phyloP scores from a whole-genome alignment of 2,329 filamentous ascomycete species.

The Fusarium xyrophilum region DNA sequence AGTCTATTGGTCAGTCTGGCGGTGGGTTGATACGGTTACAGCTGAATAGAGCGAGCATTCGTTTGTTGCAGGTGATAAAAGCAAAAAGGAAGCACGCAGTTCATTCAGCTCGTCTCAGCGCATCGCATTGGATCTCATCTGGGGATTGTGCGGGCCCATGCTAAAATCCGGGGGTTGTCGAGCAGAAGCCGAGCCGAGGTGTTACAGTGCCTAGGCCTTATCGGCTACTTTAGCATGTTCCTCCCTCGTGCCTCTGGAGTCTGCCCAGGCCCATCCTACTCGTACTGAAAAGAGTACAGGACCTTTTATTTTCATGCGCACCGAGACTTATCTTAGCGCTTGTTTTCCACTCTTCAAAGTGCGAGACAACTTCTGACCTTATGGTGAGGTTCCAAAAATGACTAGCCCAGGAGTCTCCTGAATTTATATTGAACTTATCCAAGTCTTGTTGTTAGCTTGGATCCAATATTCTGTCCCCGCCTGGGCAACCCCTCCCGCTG shows the following conservation, averaged over 20 bases:
- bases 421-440: neutral
- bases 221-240: neutral
- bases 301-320: neutral
- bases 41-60: neutral
- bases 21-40: neutral
- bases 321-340: neutral
- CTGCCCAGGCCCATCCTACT: neutral
- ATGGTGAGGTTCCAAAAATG: neutral
- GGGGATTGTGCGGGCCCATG: constrained; percentile 32
- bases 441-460: neutral
- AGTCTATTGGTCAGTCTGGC: neutral
- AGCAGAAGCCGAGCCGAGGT: constrained; percentile 41
- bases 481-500: neutral
- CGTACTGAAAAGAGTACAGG: neutral
- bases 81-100: constrained; percentile 21
- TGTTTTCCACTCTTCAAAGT: neutral
- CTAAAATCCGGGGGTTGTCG: constrained; percentile 4
- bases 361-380: neutral
- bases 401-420: neutral
- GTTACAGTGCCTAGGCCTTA: constrained; percentile 13
- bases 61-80: constrained; percentile 9
- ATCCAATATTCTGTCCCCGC: too few species aligned
- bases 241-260: neutral
- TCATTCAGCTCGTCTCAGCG: neutral
- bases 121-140: constrained; percentile 19